A percentile compares a stretch with the other conserved stretches of the same genome.
Conservation (phyloP, 495 filamentous ascomycete genomes). For the Penicillium silybi region DNA sequence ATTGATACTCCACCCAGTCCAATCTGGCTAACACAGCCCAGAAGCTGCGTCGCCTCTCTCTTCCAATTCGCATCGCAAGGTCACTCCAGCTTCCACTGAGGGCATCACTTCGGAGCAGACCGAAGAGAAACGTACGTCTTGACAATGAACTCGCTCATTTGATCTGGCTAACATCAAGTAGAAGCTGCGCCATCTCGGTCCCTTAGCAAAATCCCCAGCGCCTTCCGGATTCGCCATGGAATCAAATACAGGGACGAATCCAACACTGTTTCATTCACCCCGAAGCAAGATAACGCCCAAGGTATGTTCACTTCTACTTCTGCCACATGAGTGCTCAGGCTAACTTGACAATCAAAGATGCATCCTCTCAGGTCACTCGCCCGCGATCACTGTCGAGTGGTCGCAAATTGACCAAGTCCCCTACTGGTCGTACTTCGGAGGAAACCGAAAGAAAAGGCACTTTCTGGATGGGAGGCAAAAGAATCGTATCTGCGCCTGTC, state of each 20-base stretch:
- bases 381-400: too few species aligned
- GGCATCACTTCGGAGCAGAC: conserved; percentile 3
- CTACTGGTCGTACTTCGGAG: too few species aligned
- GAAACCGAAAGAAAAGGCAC: too few species aligned
- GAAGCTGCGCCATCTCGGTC: conserved; percentile 1
- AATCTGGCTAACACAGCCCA: not conserved
- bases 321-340: not conserved
- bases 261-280: not conserved
- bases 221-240: not conserved
- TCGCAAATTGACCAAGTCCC: too few species aligned
- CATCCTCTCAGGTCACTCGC: not conserved
- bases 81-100: not conserved
- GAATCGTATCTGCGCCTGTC: too few species aligned
- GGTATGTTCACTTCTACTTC: not conserved
- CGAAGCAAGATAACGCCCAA: not conserved
- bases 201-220: not conserved
- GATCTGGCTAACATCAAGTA: not conserved
- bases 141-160: not conserved
- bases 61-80: too few species aligned
- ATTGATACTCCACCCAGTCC: not conserved
- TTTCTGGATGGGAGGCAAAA: too few species aligned
- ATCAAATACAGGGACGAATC: too few species aligned
- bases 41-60: not conserved
- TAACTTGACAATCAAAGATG: not conserved
- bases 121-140: conserved; percentile 3